phyloP scores from a whole-genome alignment of 176 grass and related monocot genomes.

The Sorghum bicolor region DNA sequence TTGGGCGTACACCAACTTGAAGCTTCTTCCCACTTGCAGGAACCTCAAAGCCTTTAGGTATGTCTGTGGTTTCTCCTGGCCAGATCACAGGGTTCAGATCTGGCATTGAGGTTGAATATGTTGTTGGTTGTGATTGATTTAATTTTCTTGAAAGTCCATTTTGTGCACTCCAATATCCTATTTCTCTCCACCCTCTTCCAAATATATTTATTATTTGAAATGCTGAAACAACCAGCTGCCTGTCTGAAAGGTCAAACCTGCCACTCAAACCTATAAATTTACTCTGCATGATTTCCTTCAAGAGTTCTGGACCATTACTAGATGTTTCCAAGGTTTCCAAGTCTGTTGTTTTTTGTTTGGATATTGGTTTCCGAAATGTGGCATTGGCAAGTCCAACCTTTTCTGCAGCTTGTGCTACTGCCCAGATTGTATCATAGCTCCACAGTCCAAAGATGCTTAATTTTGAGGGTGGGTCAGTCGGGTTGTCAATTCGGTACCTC shows the following conservation, averaged over 20 bases:
- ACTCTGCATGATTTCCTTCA: conserved; percentile 37
- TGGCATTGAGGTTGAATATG: background rate
- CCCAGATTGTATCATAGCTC: conserved; percentile 62
- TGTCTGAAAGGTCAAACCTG: conserved; percentile 42
- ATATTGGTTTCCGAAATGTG: conserved; percentile 26
- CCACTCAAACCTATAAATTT: conserved; percentile 58
- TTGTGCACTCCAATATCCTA: conserved; percentile 45
- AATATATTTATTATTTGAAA: conserved; percentile 64
- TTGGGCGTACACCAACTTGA: conserved; percentile 30
- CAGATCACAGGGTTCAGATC: conserved; percentile 25
- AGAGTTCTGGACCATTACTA: conserved; percentile 39
- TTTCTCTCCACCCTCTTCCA: background rate
- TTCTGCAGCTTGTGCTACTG: conserved; percentile 43
- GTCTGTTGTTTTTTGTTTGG: conserved; percentile 4
- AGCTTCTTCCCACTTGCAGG: conserved; percentile 29
- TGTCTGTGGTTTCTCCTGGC: conserved; percentile 29
- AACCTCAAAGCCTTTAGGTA: conserved; percentile 39
- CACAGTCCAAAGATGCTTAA: conserved; percentile 32
- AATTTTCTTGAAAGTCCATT: conserved; percentile 18
- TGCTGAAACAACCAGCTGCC: conserved; percentile 33
- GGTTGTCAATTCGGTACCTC: conserved; percentile 45
- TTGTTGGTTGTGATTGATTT: background rate
- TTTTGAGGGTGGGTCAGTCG: conserved; percentile 31
- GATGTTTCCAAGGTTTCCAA: conserved; percentile 24
- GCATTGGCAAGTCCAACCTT: conserved; percentile 15